Conservation (phyloP, 2,329 filamentous ascomycete species). For the Fusarium poae region DNA sequence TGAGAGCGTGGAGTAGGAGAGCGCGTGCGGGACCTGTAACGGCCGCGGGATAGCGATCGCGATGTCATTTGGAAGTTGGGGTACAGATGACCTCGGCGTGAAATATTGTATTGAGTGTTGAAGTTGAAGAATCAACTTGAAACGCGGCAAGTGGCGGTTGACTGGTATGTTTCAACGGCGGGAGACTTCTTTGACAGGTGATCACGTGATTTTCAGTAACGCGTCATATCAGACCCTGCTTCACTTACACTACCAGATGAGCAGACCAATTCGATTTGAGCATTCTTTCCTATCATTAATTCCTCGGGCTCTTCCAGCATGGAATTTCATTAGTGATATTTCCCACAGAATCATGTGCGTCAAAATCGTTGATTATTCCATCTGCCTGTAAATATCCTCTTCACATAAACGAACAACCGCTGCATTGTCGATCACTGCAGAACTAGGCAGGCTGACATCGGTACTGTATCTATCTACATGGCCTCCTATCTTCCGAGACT, state of each 20-base stretch:
- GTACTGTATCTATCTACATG: too few species aligned
- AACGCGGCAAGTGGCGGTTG: constrained; percentile 21
- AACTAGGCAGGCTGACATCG: background rate
- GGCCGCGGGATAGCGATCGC: constrained; percentile 52
- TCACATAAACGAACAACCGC: background rate
- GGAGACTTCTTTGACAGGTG: constrained; percentile 37
- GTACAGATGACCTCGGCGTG: constrained; percentile 3
- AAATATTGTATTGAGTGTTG: constrained; percentile 22
- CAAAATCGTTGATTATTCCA: background rate
- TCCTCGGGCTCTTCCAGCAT: background rate
- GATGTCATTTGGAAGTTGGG: constrained; percentile 46
- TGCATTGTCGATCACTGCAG: constrained; percentile 14
- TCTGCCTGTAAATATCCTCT: background rate
- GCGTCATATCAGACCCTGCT: constrained; percentile 6
- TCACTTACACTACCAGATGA: background rate
- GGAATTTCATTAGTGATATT: background rate
- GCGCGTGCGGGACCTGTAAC: constrained; percentile 53
- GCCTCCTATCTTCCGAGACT: background rate
- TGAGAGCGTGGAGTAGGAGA: constrained; percentile 54
- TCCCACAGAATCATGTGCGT: background rate
- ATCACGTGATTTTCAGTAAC: constrained; percentile 33
- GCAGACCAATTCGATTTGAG: background rate
- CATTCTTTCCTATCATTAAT: background rate
- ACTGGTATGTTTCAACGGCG: constrained; percentile 6
- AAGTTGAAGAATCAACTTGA: constrained; percentile 15